These are phyloP conservation scores for Kazachstania taianensis DNA, from an alignment of 805 yeast species.

Conservation along the genomic window DNA sequence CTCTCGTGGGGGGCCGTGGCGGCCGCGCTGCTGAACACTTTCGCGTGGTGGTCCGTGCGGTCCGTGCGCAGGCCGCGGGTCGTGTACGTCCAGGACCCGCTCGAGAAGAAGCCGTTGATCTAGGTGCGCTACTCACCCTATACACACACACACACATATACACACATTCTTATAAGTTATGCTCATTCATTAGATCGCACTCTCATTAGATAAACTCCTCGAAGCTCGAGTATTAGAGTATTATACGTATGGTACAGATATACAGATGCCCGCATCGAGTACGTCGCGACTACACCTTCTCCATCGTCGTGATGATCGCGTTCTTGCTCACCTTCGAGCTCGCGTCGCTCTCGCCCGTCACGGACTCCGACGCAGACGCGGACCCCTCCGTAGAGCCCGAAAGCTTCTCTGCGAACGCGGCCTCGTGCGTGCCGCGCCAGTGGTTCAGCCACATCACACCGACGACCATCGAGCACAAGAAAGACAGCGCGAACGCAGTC, in stretches of 20 bases:
- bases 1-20: conserved; percentile 55
- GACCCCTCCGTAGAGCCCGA: background rate
- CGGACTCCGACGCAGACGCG: too few relatives aligned
- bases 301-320: background rate
- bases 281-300: conserved; percentile 2
- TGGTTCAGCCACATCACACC: conserved; percentile 6
- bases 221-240: too few relatives aligned
- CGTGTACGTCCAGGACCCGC: conserved; percentile 10
- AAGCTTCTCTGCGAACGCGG: background rate
- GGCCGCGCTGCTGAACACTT: conserved; percentile 34
- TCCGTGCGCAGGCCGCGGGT: conserved; percentile 9
- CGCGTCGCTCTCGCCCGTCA: conserved; percentile 4
- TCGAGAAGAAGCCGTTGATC: conserved; percentile 16
- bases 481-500: conserved; percentile 22
- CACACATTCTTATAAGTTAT: background rate
- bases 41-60: conserved; percentile 31
- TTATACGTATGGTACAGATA: too few relatives aligned
- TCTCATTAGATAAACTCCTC: background rate
- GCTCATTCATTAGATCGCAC: too few relatives aligned
- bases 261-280: too few relatives aligned
- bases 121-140: background rate
- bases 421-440: conserved; percentile 4
- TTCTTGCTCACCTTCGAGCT: conserved; percentile 2
- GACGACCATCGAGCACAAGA: conserved; percentile 13
- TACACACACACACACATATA: background rate